Percentiles rank a stretch among this genome's conserved stretches.
phyloP scores from a whole-genome alignment of 345 rosid species.

The Heritiera littoralis region DNA sequence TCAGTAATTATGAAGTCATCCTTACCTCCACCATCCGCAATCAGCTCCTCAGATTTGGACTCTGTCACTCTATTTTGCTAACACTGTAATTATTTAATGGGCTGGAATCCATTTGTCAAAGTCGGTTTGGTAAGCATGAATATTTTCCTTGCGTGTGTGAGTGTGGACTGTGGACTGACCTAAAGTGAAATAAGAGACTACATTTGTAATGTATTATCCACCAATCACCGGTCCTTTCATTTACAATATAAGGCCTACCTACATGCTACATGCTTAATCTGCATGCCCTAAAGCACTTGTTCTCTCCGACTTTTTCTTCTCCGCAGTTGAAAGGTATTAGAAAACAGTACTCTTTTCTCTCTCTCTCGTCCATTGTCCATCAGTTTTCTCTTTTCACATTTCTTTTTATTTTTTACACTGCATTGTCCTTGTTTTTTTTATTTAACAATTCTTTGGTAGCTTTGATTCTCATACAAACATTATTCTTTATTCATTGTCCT shows the following conservation, averaged over 20 bases:
- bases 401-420: not conserved
- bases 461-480: conserved; percentile 3
- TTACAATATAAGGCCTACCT: not conserved
- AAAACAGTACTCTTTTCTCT: not conserved
- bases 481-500: conserved; percentile 1
- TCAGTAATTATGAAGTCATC: not conserved
- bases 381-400: not conserved
- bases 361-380: not conserved
- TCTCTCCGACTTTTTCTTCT: not conserved
- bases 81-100: conserved; percentile 3
- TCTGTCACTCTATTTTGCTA: not conserved
- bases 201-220: not conserved
- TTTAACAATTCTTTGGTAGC: not conserved
- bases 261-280: not conserved
- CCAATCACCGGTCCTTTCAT: conserved; percentile 6
- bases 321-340: not conserved
- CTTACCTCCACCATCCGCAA: not conserved
- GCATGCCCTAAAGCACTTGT: not conserved
- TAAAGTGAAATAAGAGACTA: not conserved
- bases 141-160: not conserved
- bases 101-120: conserved; percentile 16
- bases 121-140: conserved; percentile 8
- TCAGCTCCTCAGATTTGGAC: conserved; percentile 10
- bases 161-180: not conserved
- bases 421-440: not conserved